These are phyloP conservation scores for Neospora caninum DNA, from an alignment of 169 alveolate species.

Conservation along the genomic window DNA sequence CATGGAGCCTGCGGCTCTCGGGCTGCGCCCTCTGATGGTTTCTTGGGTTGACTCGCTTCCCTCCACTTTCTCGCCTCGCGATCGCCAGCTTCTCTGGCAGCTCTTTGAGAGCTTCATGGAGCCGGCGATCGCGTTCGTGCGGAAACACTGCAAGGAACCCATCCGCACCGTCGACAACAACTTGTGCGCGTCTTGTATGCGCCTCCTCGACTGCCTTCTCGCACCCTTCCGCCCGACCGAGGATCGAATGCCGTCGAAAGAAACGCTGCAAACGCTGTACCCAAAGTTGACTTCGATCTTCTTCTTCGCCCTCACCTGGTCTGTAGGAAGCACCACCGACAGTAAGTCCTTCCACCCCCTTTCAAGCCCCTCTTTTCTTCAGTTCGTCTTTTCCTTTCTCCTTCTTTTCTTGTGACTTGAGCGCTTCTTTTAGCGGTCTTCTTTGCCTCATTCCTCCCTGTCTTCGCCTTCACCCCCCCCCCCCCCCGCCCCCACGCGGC, in stretches of 20 bases:
- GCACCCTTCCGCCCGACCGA: slow-evolving; percentile 84
- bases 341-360: slow-evolving; percentile 54
- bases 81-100: slow-evolving; percentile 70
- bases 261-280: slow-evolving; percentile 81
- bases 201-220: slow-evolving; percentile 87
- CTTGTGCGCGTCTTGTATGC: slow-evolving; percentile 72
- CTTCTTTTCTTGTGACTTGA: no score
- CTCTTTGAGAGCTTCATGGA: slow-evolving; percentile 69
- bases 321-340: slow-evolving; percentile 86
- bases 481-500: no score
- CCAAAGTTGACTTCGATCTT: slow-evolving; percentile 77
- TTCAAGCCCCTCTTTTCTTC: no score
- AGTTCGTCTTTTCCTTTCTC: no score
- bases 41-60: slow-evolving; percentile 90
- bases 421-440: no score
- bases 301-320: slow-evolving; percentile 85
- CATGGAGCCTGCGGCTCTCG: slow-evolving; percentile 95
- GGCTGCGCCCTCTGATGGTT: slow-evolving; percentile 89
- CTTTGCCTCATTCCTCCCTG: no score
- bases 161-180: slow-evolving; percentile 83
- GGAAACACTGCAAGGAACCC: slow-evolving; percentile 82
- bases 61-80: slow-evolving; percentile 60
- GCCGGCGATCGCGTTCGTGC: slow-evolving; percentile 75
- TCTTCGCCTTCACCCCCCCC: no score
- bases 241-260: slow-evolving; percentile 77